A percentile compares a stretch with the other conserved stretches of the same genome.
Evolutionary conservation across 2,329 filamentous ascomycete genomes (phyloP).

Genomic region (Calonectria pteridis): DNA sequence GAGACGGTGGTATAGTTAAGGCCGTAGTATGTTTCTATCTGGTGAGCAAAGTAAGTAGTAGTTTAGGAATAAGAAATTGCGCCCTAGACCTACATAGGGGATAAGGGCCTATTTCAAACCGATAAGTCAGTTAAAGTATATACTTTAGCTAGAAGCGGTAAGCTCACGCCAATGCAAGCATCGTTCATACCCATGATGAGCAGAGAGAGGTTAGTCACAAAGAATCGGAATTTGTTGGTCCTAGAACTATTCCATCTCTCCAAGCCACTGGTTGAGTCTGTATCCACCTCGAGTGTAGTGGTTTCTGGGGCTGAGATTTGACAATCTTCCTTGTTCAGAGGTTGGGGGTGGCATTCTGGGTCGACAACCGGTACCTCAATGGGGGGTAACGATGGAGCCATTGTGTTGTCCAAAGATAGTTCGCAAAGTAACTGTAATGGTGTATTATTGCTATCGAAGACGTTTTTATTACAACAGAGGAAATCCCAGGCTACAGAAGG

Average conservation of each 20-base stretch:
- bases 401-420: background rate
- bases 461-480: background rate
- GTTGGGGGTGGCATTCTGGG: background rate
- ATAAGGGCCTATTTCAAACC: slow-evolving; percentile 57
- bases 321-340: background rate
- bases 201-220: slow-evolving; percentile 71
- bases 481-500: background rate
- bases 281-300: slow-evolving; percentile 13
- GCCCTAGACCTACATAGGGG: slow-evolving; percentile 54
- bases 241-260: slow-evolving; percentile 75
- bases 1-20: slow-evolving; percentile 74
- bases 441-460: background rate
- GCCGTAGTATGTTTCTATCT: slow-evolving; percentile 65
- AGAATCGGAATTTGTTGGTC: slow-evolving; percentile 69
- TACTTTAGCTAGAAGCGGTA: background rate
- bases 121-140: slow-evolving; percentile 23
- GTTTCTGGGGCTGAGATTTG: slow-evolving; percentile 7
- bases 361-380: background rate
- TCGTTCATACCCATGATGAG: slow-evolving; percentile 78
- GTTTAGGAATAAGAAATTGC: background rate
- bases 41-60: background rate
- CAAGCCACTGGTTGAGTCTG: slow-evolving; percentile 26
- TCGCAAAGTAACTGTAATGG: background rate
- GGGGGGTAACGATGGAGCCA: background rate
- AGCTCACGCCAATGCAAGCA: slow-evolving; percentile 71